Evolutionary conservation across 257 asterid genomes (phyloP), one percentile per base, ranked within the genome.

Genomic region (Nicotiana tabacum): DNA sequence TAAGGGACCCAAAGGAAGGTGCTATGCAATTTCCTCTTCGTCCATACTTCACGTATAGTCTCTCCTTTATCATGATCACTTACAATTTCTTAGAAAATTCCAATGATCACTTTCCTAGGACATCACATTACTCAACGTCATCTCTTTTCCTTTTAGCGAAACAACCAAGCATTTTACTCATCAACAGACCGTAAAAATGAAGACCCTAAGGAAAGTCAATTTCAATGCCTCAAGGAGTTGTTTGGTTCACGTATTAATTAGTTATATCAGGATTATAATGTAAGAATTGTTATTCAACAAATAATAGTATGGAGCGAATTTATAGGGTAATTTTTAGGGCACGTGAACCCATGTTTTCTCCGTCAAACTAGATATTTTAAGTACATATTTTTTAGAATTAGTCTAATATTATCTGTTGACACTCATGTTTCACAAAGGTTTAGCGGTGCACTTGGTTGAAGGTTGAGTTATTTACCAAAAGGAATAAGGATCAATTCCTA

Each of bases 11-110:
- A 57, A 16, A 74, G 85, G 90, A 88, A 88, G 80, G 32, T 88
- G 60, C 90, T 84, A 27, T 84, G 90, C 83, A 88, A 82, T 80
- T 86, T 88, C 90, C 89, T 67, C 46, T 76, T 10, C 10, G 48
- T 56, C 21, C 82, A 86, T 79, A 51, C 9, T 68, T 81, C 74
- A 81, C 82, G 84, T 27, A 64, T 85, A 80, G 84, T 78, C 56
- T 46, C 15, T 51, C 60, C 8, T n/a, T 66, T n/a, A 39, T 72
- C 82, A 72, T 33, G 6, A 85, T 39, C 46, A 39, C 58, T 9
- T 15, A 77, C 64, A 86, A 70, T 83, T 88, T 77, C 89, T 7
- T 2, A 27, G 85, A 81, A 84, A 81, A 27, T 78, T 33, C 85
- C 80, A 33, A 5, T 18, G 24, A 4, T 5, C 69, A 46, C 72